A percentile compares a stretch with the other conserved stretches of the same genome.
Conservation (phyloP, 495 filamentous ascomycete species). For the Lasiosphaeris hirsuta region DNA sequence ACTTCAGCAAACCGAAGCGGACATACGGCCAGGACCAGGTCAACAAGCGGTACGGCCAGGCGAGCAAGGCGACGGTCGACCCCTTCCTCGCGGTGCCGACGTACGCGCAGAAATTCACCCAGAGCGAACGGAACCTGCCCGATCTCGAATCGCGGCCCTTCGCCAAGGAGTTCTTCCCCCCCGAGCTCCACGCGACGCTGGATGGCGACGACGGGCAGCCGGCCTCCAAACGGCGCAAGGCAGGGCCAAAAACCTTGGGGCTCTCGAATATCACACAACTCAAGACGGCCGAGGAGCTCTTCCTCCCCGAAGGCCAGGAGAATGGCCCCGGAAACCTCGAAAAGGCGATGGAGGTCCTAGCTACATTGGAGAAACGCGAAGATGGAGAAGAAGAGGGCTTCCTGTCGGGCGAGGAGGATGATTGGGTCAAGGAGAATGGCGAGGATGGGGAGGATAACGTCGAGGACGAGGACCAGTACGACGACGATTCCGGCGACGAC, state of each 20-base stretch:
- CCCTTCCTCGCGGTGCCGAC: slow-evolving; percentile 50
- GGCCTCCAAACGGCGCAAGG: slow-evolving; percentile 26
- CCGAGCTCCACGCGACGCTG: slow-evolving; percentile 50
- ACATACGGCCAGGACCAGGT: slow-evolving; percentile 48
- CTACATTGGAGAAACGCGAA: slow-evolving; percentile 35
- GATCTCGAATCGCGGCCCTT: slow-evolving; percentile 42
- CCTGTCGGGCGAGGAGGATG: slow-evolving; percentile 41
- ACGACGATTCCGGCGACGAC: slow-evolving; percentile 49
- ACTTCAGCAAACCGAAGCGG: slow-evolving; percentile 21
- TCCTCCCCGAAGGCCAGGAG: slow-evolving; percentile 18
- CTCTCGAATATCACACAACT: slow-evolving; percentile 32
- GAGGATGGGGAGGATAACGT: slow-evolving; percentile 38
- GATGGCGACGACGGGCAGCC: slow-evolving; percentile 39
- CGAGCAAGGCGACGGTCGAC: slow-evolving; percentile 46
- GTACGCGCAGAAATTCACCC: slow-evolving; percentile 47
- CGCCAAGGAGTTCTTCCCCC: slow-evolving; percentile 48
- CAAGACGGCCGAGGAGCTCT: slow-evolving; percentile 33
- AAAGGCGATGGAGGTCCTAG: slow-evolving; percentile 35
- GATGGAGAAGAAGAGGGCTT: slow-evolving; percentile 40
- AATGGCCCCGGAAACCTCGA: slow-evolving; percentile 24
- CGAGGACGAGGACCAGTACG: slow-evolving; percentile 45
- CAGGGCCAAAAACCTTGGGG: slow-evolving; percentile 26
- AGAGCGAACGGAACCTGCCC: slow-evolving; percentile 44
- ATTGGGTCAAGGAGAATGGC: slow-evolving; percentile 36
- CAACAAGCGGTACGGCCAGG: slow-evolving; percentile 47